Evolutionary conservation across 306 rosid genomes (phyloP).

Genomic region (Carpinus fangiana): DNA sequence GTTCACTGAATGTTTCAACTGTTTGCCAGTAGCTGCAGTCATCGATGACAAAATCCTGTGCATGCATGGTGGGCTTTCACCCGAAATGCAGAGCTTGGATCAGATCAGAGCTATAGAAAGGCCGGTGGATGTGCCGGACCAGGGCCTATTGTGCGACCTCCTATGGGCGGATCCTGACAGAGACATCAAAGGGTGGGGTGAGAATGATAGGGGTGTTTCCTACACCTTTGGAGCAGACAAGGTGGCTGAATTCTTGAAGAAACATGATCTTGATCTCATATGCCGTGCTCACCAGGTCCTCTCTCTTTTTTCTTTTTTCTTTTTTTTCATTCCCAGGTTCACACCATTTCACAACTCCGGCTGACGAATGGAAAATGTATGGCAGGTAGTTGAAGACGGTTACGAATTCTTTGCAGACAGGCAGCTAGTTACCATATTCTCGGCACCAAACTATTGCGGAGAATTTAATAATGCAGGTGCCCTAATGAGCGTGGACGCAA

Average conservation of each 20-base stretch:
- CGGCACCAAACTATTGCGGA: conserved; percentile 94
- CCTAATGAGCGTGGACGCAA: conserved; percentile 71
- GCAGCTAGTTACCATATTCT: conserved; percentile 80
- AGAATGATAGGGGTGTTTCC: conserved; percentile 91
- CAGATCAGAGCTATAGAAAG: conserved; percentile 67
- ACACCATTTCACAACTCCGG: not conserved
- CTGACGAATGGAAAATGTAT: not conserved
- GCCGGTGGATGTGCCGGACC: conserved; percentile 88
- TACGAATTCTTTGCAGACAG: conserved; percentile 91
- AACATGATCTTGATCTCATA: conserved; percentile 78
- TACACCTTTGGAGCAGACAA: conserved; percentile 81
- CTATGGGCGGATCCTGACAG: conserved; percentile 90
- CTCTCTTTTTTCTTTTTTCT: too few species aligned
- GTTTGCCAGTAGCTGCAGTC: conserved; percentile 80
- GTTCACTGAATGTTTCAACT: conserved; percentile 81
- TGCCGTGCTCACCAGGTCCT: conserved; percentile 88
- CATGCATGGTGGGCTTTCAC: conserved; percentile 94
- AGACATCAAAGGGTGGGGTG: conserved; percentile 81
- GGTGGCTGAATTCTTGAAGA: conserved; percentile 75
- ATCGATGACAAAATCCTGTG: conserved; percentile 84
- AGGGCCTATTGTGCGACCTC: conserved; percentile 82
- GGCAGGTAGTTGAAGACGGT: conserved; percentile 89
- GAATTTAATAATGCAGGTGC: conserved; percentile 96
- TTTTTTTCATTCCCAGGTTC: not conserved
- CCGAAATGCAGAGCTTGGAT: conserved; percentile 59